phyloP scores from a whole-genome alignment of 768 basidiomycete genomes.

The Leccinum boreale region DNA sequence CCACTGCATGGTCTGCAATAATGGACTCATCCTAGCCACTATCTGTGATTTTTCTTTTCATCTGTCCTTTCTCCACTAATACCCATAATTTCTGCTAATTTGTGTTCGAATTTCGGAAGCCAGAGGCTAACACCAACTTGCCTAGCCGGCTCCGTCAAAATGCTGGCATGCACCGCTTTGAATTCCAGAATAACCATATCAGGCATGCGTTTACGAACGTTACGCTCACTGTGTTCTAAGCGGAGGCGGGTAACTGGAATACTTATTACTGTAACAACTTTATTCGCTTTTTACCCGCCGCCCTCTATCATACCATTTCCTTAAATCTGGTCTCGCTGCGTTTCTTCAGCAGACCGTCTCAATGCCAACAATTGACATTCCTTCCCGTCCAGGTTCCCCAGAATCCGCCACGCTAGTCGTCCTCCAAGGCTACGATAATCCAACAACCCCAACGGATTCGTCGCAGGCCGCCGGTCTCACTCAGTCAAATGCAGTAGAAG shows the following conservation, averaged over 20 bases:
- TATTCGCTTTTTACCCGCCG: conserved; percentile 20
- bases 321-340: conserved; percentile 5
- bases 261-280: background rate
- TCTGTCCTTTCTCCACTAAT: too few relatives aligned
- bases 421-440: conserved; percentile 22
- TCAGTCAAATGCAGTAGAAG: conserved; percentile 2
- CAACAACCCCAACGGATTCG: background rate
- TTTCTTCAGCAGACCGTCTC: background rate
- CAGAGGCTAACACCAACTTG: too few relatives aligned
- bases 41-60: too few relatives aligned
- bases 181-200: conserved; percentile 14
- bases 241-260: conserved; percentile 3
- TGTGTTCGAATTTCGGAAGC: too few relatives aligned
- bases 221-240: conserved; percentile 15
- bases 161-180: background rate
- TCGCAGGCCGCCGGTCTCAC: background rate
- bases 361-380: conserved; percentile 11
- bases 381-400: conserved; percentile 16
- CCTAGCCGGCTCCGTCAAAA: background rate
- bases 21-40: background rate
- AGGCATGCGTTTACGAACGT: conserved; percentile 34
- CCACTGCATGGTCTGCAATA: background rate
- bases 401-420: conserved; percentile 31
- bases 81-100: too few relatives aligned
- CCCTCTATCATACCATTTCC: conserved; percentile 1